Percentiles rank a stretch among this genome's conserved stretches.
Evolutionary conservation across 139 green algal genomes (phyloP).

Genomic region (Volvox africanus): DNA sequence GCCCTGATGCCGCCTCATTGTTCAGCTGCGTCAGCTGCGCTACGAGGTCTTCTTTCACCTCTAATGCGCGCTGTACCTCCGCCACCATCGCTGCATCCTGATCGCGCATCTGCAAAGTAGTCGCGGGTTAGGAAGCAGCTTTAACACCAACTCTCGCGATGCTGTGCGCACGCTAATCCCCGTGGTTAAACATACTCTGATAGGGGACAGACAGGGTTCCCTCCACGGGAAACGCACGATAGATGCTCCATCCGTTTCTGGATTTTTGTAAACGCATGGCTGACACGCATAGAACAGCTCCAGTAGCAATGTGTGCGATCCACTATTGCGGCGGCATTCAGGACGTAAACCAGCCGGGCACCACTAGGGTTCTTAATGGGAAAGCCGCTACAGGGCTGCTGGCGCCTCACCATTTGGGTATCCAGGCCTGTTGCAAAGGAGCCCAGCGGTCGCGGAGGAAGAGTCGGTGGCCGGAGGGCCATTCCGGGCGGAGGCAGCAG

Average conservation of each 20-base stretch:
- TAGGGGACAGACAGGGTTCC: no score
- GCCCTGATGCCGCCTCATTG: slow-evolving; percentile 64
- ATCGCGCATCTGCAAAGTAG: slow-evolving; percentile 1
- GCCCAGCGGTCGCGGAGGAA: neutral
- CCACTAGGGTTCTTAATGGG: neutral
- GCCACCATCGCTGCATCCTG: neutral
- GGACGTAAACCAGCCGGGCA: neutral
- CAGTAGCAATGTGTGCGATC: no score
- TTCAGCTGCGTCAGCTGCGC: slow-evolving; percentile 75
- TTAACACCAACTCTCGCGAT: no score
- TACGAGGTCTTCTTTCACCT: slow-evolving; percentile 80
- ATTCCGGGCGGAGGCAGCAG: neutral
- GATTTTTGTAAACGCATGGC: no score
- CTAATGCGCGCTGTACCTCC: slow-evolving; percentile 59
- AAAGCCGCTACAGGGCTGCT: no score
- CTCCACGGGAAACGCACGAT: no score
- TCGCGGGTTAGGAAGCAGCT: no score
- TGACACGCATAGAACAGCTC: no score
- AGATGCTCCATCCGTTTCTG: no score
- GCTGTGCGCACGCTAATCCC: no score
- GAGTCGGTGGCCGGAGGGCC: neutral
- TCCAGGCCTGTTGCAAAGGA: neutral
- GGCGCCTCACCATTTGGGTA: slow-evolving; percentile 10
- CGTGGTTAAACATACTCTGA: no score
- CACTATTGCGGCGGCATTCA: neutral